Conservation (phyloP, 176 grass and related monocot genomes). For the Bonia amplexicaulis region DNA sequence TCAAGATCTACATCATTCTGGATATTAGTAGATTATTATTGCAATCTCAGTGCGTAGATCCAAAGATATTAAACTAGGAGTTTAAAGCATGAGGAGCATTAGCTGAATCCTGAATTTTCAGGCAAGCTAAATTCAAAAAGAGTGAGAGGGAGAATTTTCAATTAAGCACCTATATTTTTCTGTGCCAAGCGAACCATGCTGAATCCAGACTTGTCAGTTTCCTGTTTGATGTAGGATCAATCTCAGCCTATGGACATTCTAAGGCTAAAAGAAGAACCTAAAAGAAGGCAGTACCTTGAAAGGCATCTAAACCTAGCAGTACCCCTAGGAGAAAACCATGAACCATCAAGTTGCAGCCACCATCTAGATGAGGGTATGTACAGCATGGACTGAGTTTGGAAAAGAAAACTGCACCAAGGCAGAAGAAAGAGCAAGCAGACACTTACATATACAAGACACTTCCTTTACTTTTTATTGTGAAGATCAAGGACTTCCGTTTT, state of each 20-base stretch:
- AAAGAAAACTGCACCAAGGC: not conserved
- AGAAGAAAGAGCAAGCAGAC: not conserved
- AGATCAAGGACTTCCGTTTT: constrained; percentile 7
- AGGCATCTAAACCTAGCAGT: constrained; percentile 23
- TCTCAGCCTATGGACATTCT: constrained; percentile 1
- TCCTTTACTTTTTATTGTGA: not conserved
- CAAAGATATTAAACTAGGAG: not conserved
- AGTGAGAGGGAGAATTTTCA: not conserved
- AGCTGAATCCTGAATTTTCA: not conserved
- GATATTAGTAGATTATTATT: not conserved
- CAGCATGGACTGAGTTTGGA: constrained; percentile 4
- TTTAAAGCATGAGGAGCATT: not conserved
- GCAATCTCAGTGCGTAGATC: not conserved
- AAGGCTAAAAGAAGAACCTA: not conserved
- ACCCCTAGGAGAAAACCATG: not conserved
- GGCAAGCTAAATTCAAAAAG: not conserved
- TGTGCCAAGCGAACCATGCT: not conserved
- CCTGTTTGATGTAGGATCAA: constrained; percentile 7
- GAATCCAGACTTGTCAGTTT: not conserved
- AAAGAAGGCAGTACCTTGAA: constrained; percentile 11
- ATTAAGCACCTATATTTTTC: not conserved
- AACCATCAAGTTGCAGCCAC: not conserved
- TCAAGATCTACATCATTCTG: not conserved
- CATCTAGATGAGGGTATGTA: not conserved
- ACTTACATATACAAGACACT: not conserved